These are phyloP conservation scores for Penicillium verhagenii DNA, from an alignment of 495 filamentous ascomycete genomes.

Conservation along the genomic window DNA sequence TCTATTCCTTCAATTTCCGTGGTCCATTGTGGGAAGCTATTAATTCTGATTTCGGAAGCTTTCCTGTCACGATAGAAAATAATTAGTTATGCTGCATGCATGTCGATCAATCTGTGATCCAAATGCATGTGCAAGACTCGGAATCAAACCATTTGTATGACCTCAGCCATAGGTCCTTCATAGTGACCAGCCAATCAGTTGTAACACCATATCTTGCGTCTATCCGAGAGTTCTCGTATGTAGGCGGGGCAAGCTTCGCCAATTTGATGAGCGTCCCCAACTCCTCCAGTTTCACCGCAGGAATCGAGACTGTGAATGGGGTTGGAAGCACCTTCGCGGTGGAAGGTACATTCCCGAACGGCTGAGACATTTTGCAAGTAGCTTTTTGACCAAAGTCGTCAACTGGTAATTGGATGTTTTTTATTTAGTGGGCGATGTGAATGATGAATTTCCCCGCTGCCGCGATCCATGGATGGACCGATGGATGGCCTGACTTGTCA, in stretches of 20 bases:
- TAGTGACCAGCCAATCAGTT: slow-evolving; percentile 53
- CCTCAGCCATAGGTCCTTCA: slow-evolving; percentile 53
- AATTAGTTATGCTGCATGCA: background rate
- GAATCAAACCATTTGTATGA: slow-evolving; percentile 45
- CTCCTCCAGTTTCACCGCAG: slow-evolving; percentile 45
- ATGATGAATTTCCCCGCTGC: background rate
- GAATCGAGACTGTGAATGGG: slow-evolving; percentile 44
- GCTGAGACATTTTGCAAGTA: slow-evolving; percentile 23
- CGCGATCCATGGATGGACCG: too few species aligned
- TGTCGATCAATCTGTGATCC: background rate
- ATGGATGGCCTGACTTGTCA: background rate
- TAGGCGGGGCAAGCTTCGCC: slow-evolving; percentile 49
- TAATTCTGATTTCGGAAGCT: slow-evolving; percentile 53
- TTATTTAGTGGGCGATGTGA: too few species aligned
- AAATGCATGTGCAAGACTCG: background rate
- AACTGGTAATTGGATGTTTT: too few species aligned
- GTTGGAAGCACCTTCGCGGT: slow-evolving; percentile 20
- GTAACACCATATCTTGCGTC: slow-evolving; percentile 54
- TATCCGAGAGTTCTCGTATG: slow-evolving; percentile 49
- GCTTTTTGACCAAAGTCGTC: too few species aligned
- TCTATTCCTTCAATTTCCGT: slow-evolving; percentile 46
- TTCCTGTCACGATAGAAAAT: slow-evolving; percentile 36
- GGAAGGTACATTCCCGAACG: slow-evolving; percentile 31
- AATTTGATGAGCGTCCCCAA: slow-evolving; percentile 49
- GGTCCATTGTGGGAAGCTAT: slow-evolving; percentile 63